phyloP scores from a whole-genome alignment of 2,329 filamentous ascomycete species.

The Fonsecaea pugnacius region DNA sequence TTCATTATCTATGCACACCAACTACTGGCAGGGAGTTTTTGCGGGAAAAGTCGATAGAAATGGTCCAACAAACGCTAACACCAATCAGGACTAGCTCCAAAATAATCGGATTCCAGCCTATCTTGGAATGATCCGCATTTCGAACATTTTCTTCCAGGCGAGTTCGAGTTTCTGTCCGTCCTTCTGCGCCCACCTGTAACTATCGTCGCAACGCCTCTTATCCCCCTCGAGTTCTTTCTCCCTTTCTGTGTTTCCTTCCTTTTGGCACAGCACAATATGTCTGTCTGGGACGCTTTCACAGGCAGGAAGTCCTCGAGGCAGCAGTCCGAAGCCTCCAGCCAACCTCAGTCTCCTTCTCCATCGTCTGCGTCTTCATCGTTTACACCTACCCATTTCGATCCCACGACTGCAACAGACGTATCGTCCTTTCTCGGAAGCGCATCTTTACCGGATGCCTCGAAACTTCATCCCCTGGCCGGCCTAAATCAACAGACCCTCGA shows the following conservation, averaged over 20 bases:
- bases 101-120: not conserved
- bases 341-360: conserved; percentile 49
- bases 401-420: conserved; percentile 73
- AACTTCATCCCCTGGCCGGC: conserved; percentile 90
- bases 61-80: not conserved
- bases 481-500: conserved; percentile 91
- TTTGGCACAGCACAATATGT: conserved; percentile 48
- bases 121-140: conserved; percentile 2
- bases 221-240: conserved; percentile 5
- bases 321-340: conserved; percentile 44
- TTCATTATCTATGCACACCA: not conserved
- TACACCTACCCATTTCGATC: conserved; percentile 66
- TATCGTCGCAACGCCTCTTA: conserved; percentile 13
- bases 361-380: conserved; percentile 42
- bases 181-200: conserved; percentile 3
- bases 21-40: not conserved
- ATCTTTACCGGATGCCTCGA: conserved; percentile 79
- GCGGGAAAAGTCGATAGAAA: not conserved
- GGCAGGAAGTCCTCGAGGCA: conserved; percentile 57
- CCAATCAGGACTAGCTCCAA: not conserved
- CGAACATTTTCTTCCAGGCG: conserved; percentile 21
- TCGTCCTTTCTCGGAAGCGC: conserved; percentile 81
- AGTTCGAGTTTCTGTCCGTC: conserved; percentile 11
- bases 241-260: not conserved
- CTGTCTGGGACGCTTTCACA: conserved; percentile 65